A percentile compares a stretch with the other conserved stretches of the same genome.
Conservation (phyloP, 305 asterid species). For the Fraxinus angustifolia region DNA sequence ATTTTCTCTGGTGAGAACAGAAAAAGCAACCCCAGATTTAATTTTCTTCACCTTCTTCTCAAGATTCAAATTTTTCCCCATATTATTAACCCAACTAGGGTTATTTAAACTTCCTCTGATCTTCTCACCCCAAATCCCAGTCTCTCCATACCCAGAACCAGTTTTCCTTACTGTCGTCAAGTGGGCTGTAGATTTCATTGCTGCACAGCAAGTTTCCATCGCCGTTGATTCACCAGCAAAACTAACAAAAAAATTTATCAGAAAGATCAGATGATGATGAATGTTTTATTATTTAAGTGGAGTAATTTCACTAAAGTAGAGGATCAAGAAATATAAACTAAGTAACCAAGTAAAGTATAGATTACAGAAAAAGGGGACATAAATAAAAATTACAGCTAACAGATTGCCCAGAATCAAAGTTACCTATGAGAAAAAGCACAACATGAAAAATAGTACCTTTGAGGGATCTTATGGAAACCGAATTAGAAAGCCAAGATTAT, state of each 20-base stretch:
- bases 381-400: slow-evolving; percentile 11
- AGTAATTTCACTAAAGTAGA: slow-evolving; percentile 29
- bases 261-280: not conserved
- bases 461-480: slow-evolving; percentile 21
- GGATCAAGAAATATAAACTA: slow-evolving; percentile 30
- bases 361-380: slow-evolving; percentile 53
- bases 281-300: slow-evolving; percentile 9
- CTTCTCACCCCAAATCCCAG: slow-evolving; percentile 55
- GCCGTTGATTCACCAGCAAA: slow-evolving; percentile 24
- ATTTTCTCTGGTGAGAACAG: slow-evolving; percentile 70
- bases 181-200: slow-evolving; percentile 42
- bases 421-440: slow-evolving; percentile 2
- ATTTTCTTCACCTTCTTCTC: slow-evolving; percentile 42
- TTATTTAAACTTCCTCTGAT: slow-evolving; percentile 39
- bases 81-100: slow-evolving; percentile 29
- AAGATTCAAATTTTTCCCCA: slow-evolving; percentile 43
- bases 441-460: slow-evolving; percentile 27
- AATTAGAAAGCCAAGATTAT: slow-evolving; percentile 11
- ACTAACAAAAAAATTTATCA: slow-evolving; percentile 13
- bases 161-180: slow-evolving; percentile 35
- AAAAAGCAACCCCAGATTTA: slow-evolving; percentile 60
- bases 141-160: slow-evolving; percentile 40
- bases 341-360: slow-evolving; percentile 69
- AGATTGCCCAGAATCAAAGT: slow-evolving; percentile 33
- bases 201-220: slow-evolving; percentile 65